These are phyloP conservation scores for Mucor sp. DNA, from an alignment of 371 early-diverging fungal genomes.

Conservation along the genomic window DNA sequence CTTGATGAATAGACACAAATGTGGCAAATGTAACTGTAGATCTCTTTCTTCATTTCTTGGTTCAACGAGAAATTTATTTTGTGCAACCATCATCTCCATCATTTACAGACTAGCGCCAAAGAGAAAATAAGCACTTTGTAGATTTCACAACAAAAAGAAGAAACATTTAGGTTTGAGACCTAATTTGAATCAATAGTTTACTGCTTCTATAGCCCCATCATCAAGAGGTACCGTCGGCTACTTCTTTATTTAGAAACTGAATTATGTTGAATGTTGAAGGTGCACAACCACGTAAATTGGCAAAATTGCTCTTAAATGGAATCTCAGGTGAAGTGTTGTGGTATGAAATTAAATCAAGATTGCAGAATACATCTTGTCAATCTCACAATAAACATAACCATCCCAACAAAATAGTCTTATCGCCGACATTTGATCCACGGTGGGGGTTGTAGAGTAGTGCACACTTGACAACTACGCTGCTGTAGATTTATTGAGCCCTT, in stretches of 20 bases:
- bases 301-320: not conserved
- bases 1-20: not conserved
- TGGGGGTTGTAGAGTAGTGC: not conserved
- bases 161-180: not conserved
- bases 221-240: not conserved
- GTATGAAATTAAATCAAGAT: not conserved
- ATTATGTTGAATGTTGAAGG: not conserved
- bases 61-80: not conserved
- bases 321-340: not conserved
- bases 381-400: not conserved
- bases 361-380: not conserved
- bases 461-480: too few relatives aligned
- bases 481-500: too few relatives aligned
- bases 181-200: not conserved
- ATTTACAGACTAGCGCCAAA: not conserved
- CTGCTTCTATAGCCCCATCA: not conserved
- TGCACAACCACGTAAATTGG: not conserved
- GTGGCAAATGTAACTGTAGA: not conserved
- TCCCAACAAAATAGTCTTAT: not conserved
- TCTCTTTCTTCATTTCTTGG: not conserved
- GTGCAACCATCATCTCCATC: not conserved
- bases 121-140: not conserved
- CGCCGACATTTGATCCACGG: not conserved
- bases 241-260: not conserved
- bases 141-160: not conserved